These are phyloP conservation scores for Tuber melanosporum DNA, from an alignment of 495 filamentous ascomycete genomes.

Conservation along the genomic window DNA sequence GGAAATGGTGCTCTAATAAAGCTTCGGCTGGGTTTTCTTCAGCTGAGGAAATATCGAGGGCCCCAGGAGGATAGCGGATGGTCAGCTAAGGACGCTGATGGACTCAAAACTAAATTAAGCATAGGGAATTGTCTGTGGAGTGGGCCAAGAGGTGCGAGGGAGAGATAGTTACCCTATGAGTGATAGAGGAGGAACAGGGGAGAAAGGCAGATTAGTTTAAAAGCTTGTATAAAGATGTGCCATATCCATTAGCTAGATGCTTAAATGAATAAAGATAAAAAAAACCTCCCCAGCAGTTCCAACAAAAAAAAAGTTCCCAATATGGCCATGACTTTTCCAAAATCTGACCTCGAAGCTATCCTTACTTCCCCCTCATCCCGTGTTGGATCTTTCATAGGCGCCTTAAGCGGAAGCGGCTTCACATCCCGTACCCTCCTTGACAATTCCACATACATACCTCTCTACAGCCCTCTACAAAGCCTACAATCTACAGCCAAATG, in stretches of 20 bases:
- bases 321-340: conserved; percentile 59
- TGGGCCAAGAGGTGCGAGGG: too few relatives aligned
- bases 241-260: background rate
- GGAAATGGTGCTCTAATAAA: too few relatives aligned
- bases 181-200: too few relatives aligned
- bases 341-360: conserved; percentile 48
- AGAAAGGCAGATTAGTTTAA: too few relatives aligned
- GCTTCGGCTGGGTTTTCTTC: too few relatives aligned
- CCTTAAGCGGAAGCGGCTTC: conserved; percentile 52
- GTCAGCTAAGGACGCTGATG: too few relatives aligned
- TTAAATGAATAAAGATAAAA: background rate
- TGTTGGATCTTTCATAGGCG: conserved; percentile 52
- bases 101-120: too few relatives aligned
- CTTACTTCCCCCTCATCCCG: conserved; percentile 37
- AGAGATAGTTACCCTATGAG: too few relatives aligned
- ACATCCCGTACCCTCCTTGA: conserved; percentile 50
- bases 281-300: conserved; percentile 45
- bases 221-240: background rate
- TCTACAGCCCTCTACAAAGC: conserved; percentile 53
- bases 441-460: conserved; percentile 50
- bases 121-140: too few relatives aligned
- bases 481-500: conserved; percentile 48
- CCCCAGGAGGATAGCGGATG: too few relatives aligned
- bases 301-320: conserved; percentile 44
- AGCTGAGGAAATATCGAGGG: too few relatives aligned